Evolutionary conservation across 1,284 basidiomycete genomes (phyloP).

Genomic region (Papiliotrema flavescens): DNA sequence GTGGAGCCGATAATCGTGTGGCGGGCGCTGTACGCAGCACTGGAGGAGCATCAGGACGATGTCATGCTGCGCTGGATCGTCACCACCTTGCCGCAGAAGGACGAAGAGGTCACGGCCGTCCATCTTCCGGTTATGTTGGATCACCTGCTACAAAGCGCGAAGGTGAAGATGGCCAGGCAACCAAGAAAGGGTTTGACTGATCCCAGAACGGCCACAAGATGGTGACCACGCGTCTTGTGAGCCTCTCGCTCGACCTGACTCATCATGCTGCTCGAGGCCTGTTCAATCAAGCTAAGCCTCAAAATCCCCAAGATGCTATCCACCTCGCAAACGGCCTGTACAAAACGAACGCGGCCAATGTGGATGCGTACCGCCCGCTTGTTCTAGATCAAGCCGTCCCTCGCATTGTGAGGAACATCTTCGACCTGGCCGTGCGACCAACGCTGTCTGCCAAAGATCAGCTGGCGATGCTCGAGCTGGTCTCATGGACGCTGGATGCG

Average conservation of each 20-base stretch:
- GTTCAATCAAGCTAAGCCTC: neutral
- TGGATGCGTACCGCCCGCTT: too few species aligned
- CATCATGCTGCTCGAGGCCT: neutral
- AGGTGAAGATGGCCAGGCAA: too few species aligned
- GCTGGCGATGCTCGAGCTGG: constrained; percentile 12
- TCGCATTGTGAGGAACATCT: constrained; percentile 16
- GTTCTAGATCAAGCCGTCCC: constrained; percentile 16
- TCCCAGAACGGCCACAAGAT: neutral
- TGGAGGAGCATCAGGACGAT: constrained; percentile 51
- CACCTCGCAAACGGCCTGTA: neutral
- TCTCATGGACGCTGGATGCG: constrained; percentile 19
- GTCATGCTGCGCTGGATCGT: constrained; percentile 50
- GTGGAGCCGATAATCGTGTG: constrained; percentile 85
- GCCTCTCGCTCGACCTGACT: neutral
- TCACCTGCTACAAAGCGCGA: constrained; percentile 7
- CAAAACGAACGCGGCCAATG: too few species aligned
- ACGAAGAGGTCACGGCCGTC: constrained; percentile 48
- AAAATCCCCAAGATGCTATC: neutral
- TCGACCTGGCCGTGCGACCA: constrained; percentile 10
- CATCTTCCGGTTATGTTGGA: constrained; percentile 29
- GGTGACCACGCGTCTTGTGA: too few species aligned
- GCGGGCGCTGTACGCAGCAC: constrained; percentile 62
- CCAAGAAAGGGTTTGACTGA: too few species aligned
- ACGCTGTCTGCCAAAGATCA: neutral
- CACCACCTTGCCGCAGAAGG: constrained; percentile 50